These are phyloP conservation scores for Xylaria venustula DNA, from an alignment of 495 filamentous ascomycete genomes.

Conservation along the genomic window DNA sequence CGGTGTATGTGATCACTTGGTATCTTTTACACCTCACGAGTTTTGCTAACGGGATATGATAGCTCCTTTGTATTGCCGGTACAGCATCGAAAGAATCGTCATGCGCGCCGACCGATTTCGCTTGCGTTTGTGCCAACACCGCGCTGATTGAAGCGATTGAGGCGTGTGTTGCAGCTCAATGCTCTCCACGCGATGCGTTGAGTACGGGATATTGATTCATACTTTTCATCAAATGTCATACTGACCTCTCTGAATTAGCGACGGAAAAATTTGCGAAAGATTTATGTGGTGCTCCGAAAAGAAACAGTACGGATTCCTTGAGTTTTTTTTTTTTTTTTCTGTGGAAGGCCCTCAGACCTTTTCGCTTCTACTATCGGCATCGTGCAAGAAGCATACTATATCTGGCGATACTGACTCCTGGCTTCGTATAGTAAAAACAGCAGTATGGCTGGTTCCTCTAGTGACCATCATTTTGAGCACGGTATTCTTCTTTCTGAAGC, in stretches of 20 bases:
- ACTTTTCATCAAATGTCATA: neutral
- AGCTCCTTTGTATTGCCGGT: conserved; percentile 23
- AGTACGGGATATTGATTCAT: conserved; percentile 14
- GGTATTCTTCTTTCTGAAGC: conserved; percentile 1
- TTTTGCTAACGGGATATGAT: neutral
- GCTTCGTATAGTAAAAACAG: neutral
- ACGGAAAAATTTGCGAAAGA: conserved; percentile 4
- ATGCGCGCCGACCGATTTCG: conserved; percentile 29
- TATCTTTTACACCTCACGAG: neutral
- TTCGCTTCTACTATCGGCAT: neutral
- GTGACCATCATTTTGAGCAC: conserved; percentile 2
- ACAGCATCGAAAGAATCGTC: conserved; percentile 22
- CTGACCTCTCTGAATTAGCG: conserved; percentile 2
- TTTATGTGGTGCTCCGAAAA: neutral
- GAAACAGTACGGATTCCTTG: neutral
- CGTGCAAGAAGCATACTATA: neutral
- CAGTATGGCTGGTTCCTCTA: neutral
- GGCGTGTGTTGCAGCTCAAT: conserved; percentile 26
- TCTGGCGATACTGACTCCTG: neutral
- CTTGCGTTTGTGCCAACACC: conserved; percentile 33
- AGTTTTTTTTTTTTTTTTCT: too few relatives aligned
- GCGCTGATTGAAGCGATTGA: conserved; percentile 25
- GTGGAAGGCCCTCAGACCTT: neutral
- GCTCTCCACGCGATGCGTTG: conserved; percentile 31
- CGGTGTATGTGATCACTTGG: neutral